Evolutionary conservation across 371 early-diverging fungal species (phyloP).

Genomic region (Mucor lusitanicus): DNA sequence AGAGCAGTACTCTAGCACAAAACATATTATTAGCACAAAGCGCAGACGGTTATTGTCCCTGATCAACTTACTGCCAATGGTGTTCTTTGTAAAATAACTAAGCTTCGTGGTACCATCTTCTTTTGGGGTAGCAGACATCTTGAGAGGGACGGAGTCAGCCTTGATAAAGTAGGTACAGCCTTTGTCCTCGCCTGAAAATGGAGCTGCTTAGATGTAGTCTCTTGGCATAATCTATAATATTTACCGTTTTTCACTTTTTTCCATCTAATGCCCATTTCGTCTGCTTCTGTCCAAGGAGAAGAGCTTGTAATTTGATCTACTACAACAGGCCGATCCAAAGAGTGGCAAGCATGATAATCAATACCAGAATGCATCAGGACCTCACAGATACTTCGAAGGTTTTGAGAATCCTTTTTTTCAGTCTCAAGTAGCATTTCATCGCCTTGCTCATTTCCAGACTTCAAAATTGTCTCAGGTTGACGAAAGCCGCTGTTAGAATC

Average conservation of each 20-base stretch:
- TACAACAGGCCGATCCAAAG: not conserved
- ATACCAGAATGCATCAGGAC: not conserved
- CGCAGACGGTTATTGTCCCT: not conserved
- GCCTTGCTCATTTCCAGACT: too few relatives aligned
- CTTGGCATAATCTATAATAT: not conserved
- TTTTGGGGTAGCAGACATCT: not conserved
- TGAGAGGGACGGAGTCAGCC: not conserved
- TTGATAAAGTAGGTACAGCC: not conserved
- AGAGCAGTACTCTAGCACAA: not conserved
- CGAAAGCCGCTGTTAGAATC: not conserved
- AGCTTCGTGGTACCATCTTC: not conserved
- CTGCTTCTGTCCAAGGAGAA: not conserved
- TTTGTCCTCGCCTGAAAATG: not conserved
- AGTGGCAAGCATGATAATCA: not conserved
- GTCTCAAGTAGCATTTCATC: not conserved
- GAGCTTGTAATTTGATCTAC: not conserved
- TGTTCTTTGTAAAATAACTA: not conserved
- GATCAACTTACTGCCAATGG: not conserved
- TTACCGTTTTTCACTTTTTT: not conserved
- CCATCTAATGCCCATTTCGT: not conserved
- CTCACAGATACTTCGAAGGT: not conserved
- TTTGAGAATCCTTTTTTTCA: not conserved
- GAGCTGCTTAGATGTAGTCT: not conserved
- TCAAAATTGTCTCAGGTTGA: not conserved
- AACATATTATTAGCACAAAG: too few relatives aligned